Percentiles rank a stretch among this genome's conserved stretches.
Conservation (phyloP, 192 early-diverging fungal species). For the Kappamyces sp. region DNA sequence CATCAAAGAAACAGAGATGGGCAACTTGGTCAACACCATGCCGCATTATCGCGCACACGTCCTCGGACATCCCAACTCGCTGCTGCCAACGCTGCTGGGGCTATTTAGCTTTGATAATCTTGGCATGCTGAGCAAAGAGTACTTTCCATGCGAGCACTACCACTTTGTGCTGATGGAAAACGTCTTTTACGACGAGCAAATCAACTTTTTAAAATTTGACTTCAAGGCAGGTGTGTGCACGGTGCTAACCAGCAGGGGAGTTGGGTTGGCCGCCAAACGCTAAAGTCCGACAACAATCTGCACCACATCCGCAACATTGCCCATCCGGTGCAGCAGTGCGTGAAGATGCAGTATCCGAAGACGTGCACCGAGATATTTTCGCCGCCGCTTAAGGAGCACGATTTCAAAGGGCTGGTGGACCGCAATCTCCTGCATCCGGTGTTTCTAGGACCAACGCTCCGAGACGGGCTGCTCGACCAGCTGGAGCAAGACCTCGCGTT, state of each 20-base stretch:
- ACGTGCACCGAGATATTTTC: not conserved
- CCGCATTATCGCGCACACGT: not conserved
- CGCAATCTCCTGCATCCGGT: slow-evolving; percentile 12
- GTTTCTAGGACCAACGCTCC: slow-evolving; percentile 15
- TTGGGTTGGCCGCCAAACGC: slow-evolving; percentile 26
- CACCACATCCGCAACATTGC: not conserved
- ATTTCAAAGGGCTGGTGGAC: slow-evolving; percentile 28
- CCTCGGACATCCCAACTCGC: not conserved
- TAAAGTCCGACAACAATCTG: slow-evolving; percentile 2
- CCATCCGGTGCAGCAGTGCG: not conserved
- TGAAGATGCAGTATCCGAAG: not conserved
- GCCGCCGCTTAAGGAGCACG: slow-evolving; percentile 37
- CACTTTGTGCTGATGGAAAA: slow-evolving; percentile 36
- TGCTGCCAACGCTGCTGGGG: not conserved
- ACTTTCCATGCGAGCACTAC: slow-evolving; percentile 14
- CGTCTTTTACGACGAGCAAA: slow-evolving; percentile 27
- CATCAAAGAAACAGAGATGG: not conserved
- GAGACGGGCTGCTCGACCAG: slow-evolving; percentile 21
- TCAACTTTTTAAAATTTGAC: slow-evolving; percentile 24
- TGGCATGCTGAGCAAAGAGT: not conserved
- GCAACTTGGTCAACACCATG: not conserved
- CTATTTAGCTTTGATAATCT: not conserved
- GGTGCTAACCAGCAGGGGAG: slow-evolving; percentile 1
- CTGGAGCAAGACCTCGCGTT: slow-evolving; percentile 29
- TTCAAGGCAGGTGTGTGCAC: slow-evolving; percentile 23